A percentile compares a stretch with the other conserved stretches of the same genome.
phyloP scores from a whole-genome alignment of 1,284 basidiomycete genomes.

The Volvariella volvacea region DNA sequence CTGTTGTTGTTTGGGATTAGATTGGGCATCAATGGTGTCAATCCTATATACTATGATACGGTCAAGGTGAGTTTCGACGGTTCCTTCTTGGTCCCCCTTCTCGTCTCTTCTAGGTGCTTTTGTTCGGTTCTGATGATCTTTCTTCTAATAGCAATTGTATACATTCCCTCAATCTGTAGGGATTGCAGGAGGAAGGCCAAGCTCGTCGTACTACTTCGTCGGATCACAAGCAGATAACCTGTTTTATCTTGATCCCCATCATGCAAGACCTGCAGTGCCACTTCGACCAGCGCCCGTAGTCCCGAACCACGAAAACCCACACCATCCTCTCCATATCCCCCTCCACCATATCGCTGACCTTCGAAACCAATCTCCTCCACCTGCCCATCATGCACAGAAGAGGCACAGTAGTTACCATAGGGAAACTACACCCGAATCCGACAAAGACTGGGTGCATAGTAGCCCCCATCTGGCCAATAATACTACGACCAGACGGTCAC shows the following conservation, averaged over 20 bases:
- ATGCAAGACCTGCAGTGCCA: constrained; percentile 77
- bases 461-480: not conserved
- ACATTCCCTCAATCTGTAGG: constrained; percentile 94
- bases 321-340: constrained; percentile 2
- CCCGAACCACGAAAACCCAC: too few species aligned
- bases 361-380: not conserved
- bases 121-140: not conserved
- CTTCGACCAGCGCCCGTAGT: constrained; percentile 55
- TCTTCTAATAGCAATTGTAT: constrained; percentile 61
- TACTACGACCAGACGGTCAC: not conserved
- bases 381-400: not conserved
- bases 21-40: constrained; percentile 88
- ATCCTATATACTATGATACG: constrained; percentile 91
- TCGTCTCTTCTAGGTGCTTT: not conserved
- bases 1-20: constrained; percentile 84
- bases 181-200: constrained; percentile 92
- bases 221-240: constrained; percentile 85
- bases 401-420: constrained; percentile 2
- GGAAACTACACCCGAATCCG: constrained; percentile 20
- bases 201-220: constrained; percentile 96
- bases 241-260: constrained; percentile 96
- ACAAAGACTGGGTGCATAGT: constrained; percentile 13
- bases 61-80: constrained; percentile 77
- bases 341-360: not conserved
- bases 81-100: too few species aligned